Evolutionary conservation across 305 asterid species (phyloP).

Genomic region (Nicotiana rustica): DNA sequence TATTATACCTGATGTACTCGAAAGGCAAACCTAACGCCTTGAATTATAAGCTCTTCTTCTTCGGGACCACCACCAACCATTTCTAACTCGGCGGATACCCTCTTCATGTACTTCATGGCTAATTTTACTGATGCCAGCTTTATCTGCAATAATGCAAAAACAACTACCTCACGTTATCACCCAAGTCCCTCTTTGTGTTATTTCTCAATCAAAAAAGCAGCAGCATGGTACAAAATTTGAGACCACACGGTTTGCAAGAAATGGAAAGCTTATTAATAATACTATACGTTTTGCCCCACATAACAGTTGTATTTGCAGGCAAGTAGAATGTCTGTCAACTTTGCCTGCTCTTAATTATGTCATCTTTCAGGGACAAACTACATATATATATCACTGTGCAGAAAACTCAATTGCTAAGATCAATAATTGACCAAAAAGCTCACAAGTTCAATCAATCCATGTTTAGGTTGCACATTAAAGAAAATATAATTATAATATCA

Average conservation of each 20-base stretch:
- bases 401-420: neutral
- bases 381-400: neutral
- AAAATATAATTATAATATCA: no score
- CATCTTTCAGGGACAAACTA: neutral
- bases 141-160: slow-evolving; percentile 58
- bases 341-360: slow-evolving; percentile 23
- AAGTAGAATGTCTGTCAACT: slow-evolving; percentile 30
- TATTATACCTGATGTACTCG: slow-evolving; percentile 75
- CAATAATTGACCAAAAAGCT: slow-evolving; percentile 16
- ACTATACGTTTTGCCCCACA: neutral
- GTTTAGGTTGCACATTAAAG: no score
- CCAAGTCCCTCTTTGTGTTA: slow-evolving; percentile 22
- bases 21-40: slow-evolving; percentile 93
- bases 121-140: slow-evolving; percentile 95
- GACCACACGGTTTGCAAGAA: slow-evolving; percentile 31
- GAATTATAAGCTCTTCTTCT: slow-evolving; percentile 93
- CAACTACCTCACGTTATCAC: slow-evolving; percentile 23
- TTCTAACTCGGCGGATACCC: slow-evolving; percentile 92
- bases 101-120: slow-evolving; percentile 97
- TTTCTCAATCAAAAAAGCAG: slow-evolving; percentile 35
- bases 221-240: slow-evolving; percentile 26
- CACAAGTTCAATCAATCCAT: no score
- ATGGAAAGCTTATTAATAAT: neutral
- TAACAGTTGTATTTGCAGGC: slow-evolving; percentile 26
- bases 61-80: slow-evolving; percentile 80